phyloP scores from a whole-genome alignment of 805 yeast genomes.

The Monosporozyma siamensis region DNA sequence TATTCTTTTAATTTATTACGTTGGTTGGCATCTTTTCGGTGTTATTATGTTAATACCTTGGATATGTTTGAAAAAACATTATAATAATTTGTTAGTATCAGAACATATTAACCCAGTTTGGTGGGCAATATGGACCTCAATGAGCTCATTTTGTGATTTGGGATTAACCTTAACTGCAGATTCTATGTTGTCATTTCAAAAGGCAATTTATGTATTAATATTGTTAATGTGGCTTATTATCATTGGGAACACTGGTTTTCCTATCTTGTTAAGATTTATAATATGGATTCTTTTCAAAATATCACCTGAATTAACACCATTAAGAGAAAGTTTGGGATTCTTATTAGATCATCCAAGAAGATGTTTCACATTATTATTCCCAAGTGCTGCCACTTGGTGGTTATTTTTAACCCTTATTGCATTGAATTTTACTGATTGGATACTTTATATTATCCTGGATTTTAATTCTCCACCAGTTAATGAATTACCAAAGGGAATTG shows the following conservation, averaged over 20 bases:
- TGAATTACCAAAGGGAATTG: constrained; percentile 50
- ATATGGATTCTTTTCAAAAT: constrained; percentile 70
- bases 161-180: constrained; percentile 75
- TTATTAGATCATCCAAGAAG: constrained; percentile 91
- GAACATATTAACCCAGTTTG: constrained; percentile 66
- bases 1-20: constrained; percentile 53
- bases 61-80: constrained; percentile 36
- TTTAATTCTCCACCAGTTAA: constrained; percentile 41
- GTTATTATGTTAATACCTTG: constrained; percentile 50
- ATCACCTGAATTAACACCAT: constrained; percentile 51
- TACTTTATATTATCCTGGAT: constrained; percentile 72
- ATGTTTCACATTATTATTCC: constrained; percentile 85
- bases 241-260: constrained; percentile 92
- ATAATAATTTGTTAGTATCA: constrained; percentile 35
- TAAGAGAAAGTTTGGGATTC: constrained; percentile 70
- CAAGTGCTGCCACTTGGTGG: constrained; percentile 94
- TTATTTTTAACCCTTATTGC: constrained; percentile 60
- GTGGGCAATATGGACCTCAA: constrained; percentile 87
- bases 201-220: constrained; percentile 55
- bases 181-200: constrained; percentile 60
- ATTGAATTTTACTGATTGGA: constrained; percentile 65
- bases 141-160: constrained; percentile 70
- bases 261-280: constrained; percentile 65
- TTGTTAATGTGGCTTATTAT: constrained; percentile 60
- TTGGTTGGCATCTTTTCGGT: constrained; percentile 60